Base-by-base conservation (phyloP, 176 grass and related monocot genomes). In the Cymbopogon citratus region DNA sequence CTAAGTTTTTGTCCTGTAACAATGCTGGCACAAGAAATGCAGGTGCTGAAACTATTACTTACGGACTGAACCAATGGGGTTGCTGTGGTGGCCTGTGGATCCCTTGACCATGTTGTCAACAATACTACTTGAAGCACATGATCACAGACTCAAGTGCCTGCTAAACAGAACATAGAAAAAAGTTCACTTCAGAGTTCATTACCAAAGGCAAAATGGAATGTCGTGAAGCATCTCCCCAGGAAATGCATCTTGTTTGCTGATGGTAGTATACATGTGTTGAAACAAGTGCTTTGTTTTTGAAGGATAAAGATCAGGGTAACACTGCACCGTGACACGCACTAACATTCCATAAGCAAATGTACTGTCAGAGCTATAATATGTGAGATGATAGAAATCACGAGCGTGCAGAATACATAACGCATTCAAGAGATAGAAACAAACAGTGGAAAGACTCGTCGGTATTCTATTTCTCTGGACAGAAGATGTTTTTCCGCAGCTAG, bases 61-160 rank as follows among this genome's bases (percentile, higher is more conserved):
- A 92, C 86, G 86, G 45, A 72, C 63, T 83, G 69, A 63, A 71
- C 51, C 10, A 18, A 92, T 79, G 19, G 79, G 86, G 69, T 92
- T 57, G 28, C 33, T 73, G 28, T 21, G 59, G 12, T 35, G 69
- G 61, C 26, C 46, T 69, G 12, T 34, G 34, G 63, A 62, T 77
- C 38, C 57, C 83, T 84, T 77, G 16, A 64, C 14, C 77, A 83
- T 92, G 33, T 83, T 54, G 51, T 29, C 38, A 71, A 23, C 31
- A 28, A 82, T 43, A 35, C 39, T 69, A 79, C 21, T 69, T 70
- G 28, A 33, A 71, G 33, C 33, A 74, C 65, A 81, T 59, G 12
- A 85, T 69, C 54, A 56, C n/a, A n/a, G n/a, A n/a, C n/a, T n/a
- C n/a, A n/a, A n/a, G n/a, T n/a, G n/a, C 60, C 56, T 80, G 56